These are phyloP conservation scores for Mycena sp. DNA, from an alignment of 1,284 basidiomycete species.

Conservation along the genomic window DNA sequence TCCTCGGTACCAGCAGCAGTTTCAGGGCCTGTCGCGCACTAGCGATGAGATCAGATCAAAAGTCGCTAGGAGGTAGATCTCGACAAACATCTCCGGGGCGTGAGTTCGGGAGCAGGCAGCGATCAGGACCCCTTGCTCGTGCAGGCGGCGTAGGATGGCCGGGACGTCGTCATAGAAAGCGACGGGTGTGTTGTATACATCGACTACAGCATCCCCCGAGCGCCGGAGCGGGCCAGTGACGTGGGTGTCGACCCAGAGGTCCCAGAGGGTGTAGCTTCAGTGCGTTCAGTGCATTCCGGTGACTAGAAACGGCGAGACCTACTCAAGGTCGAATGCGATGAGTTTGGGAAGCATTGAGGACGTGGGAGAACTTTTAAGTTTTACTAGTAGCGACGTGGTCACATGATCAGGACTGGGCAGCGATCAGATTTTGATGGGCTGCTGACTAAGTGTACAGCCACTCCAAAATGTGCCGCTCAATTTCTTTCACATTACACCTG, in stretches of 20 bases:
- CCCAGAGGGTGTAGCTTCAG: constrained; percentile 83
- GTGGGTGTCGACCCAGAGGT: constrained; percentile 86
- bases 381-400: too few species aligned
- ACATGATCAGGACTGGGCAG: too few species aligned
- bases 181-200: constrained; percentile 25
- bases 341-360: constrained; percentile 67
- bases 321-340: constrained; percentile 89
- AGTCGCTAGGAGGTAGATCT: too few species aligned
- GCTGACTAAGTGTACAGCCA: too few species aligned
- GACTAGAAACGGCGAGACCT: constrained; percentile 38
- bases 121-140: constrained; percentile 62
- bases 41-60: too few species aligned
- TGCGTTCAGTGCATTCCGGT: constrained; percentile 18
- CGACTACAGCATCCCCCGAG: constrained; percentile 48
- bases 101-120: constrained; percentile 83
- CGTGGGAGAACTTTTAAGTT: too few species aligned
- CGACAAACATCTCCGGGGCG: constrained; percentile 73
- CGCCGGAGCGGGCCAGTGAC: constrained; percentile 51
- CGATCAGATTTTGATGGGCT: too few species aligned
- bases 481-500: too few species aligned
- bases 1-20: constrained; percentile 71
- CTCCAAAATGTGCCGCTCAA: too few species aligned
- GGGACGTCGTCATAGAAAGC: constrained; percentile 82
- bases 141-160: constrained; percentile 74
- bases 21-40: constrained; percentile 80